phyloP scores from a whole-genome alignment of 495 filamentous ascomycete species.

The Sordaria brevicollis region DNA sequence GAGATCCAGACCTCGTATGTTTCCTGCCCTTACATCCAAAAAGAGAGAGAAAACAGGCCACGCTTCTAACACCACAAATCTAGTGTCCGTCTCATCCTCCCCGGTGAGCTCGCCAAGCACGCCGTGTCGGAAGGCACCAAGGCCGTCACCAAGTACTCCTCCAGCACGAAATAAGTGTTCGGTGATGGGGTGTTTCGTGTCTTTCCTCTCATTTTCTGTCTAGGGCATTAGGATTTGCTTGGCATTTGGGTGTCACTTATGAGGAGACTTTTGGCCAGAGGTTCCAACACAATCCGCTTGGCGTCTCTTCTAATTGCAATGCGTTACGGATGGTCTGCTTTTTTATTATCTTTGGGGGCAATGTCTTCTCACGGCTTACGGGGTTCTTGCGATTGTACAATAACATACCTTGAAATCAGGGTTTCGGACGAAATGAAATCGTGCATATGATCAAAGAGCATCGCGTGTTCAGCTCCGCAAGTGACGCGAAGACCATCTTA shows the following conservation, averaged over 20 bases:
- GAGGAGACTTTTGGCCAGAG: constrained; percentile 48
- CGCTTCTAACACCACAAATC: neutral
- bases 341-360: constrained; percentile 46
- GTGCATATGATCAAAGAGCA: constrained; percentile 43
- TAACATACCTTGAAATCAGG: constrained; percentile 53
- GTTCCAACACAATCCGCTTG: constrained; percentile 45
- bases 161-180: constrained; percentile 84
- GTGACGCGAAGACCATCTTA: neutral
- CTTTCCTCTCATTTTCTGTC: constrained; percentile 29
- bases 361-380: constrained; percentile 61
- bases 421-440: constrained; percentile 51
- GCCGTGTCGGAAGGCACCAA: constrained; percentile 99
- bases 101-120: constrained; percentile 98
- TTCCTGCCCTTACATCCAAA: neutral
- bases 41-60: constrained; percentile 4
- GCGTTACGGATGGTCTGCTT: constrained; percentile 83
- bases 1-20: constrained; percentile 96
- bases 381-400: constrained; percentile 70
- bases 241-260: constrained; percentile 44
- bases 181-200: constrained; percentile 25
- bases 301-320: constrained; percentile 57
- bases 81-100: constrained; percentile 88
- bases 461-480: neutral
- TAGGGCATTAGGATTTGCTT: constrained; percentile 43
- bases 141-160: constrained; percentile 99